Evolutionary conservation across 495 filamentous ascomycete genomes (phyloP).

Genomic region (Tetracladium marchalianum): DNA sequence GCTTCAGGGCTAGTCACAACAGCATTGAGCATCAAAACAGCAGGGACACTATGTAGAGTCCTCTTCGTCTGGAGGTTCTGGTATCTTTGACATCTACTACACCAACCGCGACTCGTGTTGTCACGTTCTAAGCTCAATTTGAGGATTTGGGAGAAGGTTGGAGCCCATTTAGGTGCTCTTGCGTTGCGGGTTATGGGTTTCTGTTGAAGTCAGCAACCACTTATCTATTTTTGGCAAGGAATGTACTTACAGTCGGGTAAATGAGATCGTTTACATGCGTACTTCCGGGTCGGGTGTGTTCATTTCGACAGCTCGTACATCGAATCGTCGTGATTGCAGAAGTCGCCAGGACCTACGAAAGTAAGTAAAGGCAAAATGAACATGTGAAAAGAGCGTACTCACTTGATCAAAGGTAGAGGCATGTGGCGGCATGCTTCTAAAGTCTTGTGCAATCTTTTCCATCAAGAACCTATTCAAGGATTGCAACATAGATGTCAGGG

Average conservation of each 20-base stretch:
- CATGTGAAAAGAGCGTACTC: neutral
- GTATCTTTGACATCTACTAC: slow-evolving; percentile 76
- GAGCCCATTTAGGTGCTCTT: slow-evolving; percentile 34
- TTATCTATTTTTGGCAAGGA: neutral
- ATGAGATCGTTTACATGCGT: slow-evolving; percentile 74
- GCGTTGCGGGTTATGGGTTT: slow-evolving; percentile 37
- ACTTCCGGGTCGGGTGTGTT: slow-evolving; percentile 56
- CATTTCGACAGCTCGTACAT: slow-evolving; percentile 74
- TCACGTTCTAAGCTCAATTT: slow-evolving; percentile 82
- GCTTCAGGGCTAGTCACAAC: slow-evolving; percentile 60
- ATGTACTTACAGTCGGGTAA: slow-evolving; percentile 52
- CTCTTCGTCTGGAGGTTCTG: slow-evolving; percentile 72
- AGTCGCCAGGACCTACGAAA: slow-evolving; percentile 37
- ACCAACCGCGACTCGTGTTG: slow-evolving; percentile 78
- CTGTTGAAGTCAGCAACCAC: slow-evolving; percentile 17
- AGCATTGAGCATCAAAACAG: slow-evolving; percentile 75
- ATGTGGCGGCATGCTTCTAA: slow-evolving; percentile 47
- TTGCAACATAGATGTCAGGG: slow-evolving; percentile 66
- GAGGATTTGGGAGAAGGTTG: slow-evolving; percentile 69
- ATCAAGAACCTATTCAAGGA: slow-evolving; percentile 68
- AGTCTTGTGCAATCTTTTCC: slow-evolving; percentile 61
- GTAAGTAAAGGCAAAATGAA: neutral
- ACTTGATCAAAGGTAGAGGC: slow-evolving; percentile 48
- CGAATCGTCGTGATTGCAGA: slow-evolving; percentile 50
- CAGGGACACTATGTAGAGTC: slow-evolving; percentile 67